Conservation (phyloP, 129 eudicot species). For the Centella asiatica region DNA sequence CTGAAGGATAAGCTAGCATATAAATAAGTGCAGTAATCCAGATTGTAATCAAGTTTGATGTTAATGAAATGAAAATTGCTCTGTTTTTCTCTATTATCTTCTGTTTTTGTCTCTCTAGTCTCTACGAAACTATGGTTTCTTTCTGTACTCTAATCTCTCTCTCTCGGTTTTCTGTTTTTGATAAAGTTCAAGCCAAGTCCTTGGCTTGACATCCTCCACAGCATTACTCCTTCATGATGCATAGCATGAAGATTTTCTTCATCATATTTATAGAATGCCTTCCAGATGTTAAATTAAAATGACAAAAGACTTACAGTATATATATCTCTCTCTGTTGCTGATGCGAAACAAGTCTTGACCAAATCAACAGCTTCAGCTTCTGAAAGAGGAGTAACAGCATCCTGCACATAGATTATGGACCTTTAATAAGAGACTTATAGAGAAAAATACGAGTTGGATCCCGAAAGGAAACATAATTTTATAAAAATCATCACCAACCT, state of each 20-base stretch:
- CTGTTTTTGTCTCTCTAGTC: too few relatives aligned
- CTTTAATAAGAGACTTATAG: neutral
- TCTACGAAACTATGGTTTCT: too few relatives aligned
- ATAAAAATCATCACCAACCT: constrained; percentile 32
- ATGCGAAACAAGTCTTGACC: constrained; percentile 90
- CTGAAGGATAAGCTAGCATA: too few relatives aligned
- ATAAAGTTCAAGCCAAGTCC: too few relatives aligned
- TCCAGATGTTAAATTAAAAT: neutral
- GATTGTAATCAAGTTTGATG: too few relatives aligned
- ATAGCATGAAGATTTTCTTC: neutral
- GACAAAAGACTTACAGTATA: constrained; percentile 59
- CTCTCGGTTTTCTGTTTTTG: neutral
- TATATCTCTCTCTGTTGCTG: constrained; percentile 95
- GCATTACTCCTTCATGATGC: neutral
- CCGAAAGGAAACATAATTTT: neutral
- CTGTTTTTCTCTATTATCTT: too few relatives aligned
- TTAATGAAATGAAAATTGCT: too few relatives aligned
- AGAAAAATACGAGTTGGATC: neutral
- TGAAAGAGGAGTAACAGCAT: constrained; percentile 94
- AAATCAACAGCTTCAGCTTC: constrained; percentile 89
- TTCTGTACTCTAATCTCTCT: too few relatives aligned
- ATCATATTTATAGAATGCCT: neutral
- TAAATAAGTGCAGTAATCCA: too few relatives aligned
- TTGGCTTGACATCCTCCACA: neutral
- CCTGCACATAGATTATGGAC: constrained; percentile 41